A percentile compares a stretch with the other conserved stretches of the same genome.
Evolutionary conservation across 139 green algal genomes (phyloP).

Genomic region (Chlamydomonas sp.): DNA sequence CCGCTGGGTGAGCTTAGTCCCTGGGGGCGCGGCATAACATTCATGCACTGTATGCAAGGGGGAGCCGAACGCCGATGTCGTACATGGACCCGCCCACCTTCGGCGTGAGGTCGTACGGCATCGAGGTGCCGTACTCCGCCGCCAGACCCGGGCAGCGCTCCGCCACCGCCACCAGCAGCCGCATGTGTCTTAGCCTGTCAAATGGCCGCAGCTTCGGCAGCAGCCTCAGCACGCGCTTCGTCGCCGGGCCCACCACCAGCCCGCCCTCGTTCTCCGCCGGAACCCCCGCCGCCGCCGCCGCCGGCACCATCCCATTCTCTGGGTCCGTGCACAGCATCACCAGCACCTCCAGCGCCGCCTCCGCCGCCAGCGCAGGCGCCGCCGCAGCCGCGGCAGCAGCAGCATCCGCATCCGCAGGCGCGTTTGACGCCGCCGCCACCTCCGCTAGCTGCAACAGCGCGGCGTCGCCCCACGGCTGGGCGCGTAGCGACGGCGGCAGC

Average conservation of each 20-base stretch:
- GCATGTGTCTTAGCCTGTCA: constrained; percentile 30
- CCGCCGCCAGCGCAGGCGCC: constrained; percentile 19
- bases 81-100: background rate
- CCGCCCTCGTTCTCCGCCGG: background rate
- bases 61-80: background rate
- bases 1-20: too few relatives aligned
- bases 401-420: background rate
- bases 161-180: constrained; percentile 54
- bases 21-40: too few relatives aligned
- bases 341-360: constrained; percentile 53
- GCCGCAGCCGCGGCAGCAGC: background rate
- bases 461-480: constrained; percentile 62
- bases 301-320: constrained; percentile 51
- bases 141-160: constrained; percentile 53
- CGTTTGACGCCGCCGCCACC: constrained; percentile 32
- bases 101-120: constrained; percentile 55
- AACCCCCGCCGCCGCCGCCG: background rate
- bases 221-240: constrained; percentile 48
- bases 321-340: constrained; percentile 62
- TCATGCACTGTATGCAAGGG: too few relatives aligned
- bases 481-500: constrained; percentile 44
- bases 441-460: constrained; percentile 59
- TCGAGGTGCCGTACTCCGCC: constrained; percentile 56
- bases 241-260: background rate
- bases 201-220: constrained; percentile 51